Evolutionary conservation across 2,329 filamentous ascomycete genomes (phyloP).

Genomic region (Fusarium austroafricanum): DNA sequence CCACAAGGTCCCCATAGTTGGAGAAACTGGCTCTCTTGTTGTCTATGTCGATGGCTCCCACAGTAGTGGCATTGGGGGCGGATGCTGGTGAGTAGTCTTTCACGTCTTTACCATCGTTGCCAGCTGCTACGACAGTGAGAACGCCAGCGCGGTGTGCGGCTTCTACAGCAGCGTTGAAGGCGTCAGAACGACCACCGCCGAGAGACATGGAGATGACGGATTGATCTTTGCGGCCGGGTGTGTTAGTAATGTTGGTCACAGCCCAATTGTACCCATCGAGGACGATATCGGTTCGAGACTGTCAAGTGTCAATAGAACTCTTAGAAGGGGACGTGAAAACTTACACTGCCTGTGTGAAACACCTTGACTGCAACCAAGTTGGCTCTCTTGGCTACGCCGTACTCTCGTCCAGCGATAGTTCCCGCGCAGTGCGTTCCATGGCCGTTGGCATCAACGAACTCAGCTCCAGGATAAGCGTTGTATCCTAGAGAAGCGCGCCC

Average conservation of each 20-base stretch:
- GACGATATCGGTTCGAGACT: constrained; percentile 44
- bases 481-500: constrained; percentile 55
- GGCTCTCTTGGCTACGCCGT: constrained; percentile 59
- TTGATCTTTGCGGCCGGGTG: constrained; percentile 53
- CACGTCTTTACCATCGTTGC: constrained; percentile 60
- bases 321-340: neutral
- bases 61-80: constrained; percentile 61
- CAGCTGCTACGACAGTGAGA: constrained; percentile 66
- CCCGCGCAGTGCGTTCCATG: constrained; percentile 63
- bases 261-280: constrained; percentile 54
- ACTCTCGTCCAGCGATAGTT: constrained; percentile 57
- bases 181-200: constrained; percentile 57
- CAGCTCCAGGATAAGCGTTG: constrained; percentile 50
- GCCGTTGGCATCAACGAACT: constrained; percentile 53
- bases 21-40: constrained; percentile 58
- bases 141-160: constrained; percentile 60
- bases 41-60: constrained; percentile 59
- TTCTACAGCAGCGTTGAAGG: constrained; percentile 63
- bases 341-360: constrained; percentile 46
- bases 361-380: constrained; percentile 60
- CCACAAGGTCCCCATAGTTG: constrained; percentile 62
- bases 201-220: constrained; percentile 68
- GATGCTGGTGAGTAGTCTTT: constrained; percentile 60
- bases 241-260: constrained; percentile 54
- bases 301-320: neutral